Percentiles rank a stretch among this genome's conserved stretches.
Evolutionary conservation across 495 filamentous ascomycete genomes (phyloP).

Genomic region (Clohesyomyces aquaticus): DNA sequence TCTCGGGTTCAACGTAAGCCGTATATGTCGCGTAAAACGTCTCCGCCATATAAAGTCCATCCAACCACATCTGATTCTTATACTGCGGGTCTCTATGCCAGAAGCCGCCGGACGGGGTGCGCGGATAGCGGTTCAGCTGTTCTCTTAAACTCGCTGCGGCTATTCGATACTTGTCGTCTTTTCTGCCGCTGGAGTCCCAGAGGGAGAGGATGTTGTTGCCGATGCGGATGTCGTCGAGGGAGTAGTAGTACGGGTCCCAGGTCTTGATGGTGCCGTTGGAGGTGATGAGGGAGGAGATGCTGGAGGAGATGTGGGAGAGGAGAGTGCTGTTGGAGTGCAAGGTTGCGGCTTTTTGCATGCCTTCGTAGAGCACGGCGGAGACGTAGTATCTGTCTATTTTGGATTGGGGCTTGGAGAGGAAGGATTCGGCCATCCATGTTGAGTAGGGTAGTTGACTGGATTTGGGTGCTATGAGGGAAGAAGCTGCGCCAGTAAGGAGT

Average conservation of each 20-base stretch:
- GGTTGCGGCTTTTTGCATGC: constrained; percentile 30
- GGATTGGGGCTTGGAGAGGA: constrained; percentile 26
- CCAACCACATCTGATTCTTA: constrained; percentile 39
- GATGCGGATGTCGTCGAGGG: constrained; percentile 56
- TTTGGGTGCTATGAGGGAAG: constrained; percentile 9
- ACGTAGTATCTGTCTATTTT: constrained; percentile 27
- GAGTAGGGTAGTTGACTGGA: constrained; percentile 25
- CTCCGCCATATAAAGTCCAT: constrained; percentile 38
- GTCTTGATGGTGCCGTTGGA: constrained; percentile 48
- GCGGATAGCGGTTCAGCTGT: constrained; percentile 24
- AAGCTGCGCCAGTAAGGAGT: constrained; percentile 12
- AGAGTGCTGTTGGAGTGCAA: constrained; percentile 19
- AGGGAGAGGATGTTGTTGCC: constrained; percentile 55
- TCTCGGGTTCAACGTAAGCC: constrained; percentile 23
- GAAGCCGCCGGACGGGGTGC: constrained; percentile 35
- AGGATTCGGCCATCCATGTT: constrained; percentile 34
- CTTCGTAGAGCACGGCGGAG: constrained; percentile 24
- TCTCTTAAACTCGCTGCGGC: constrained; percentile 16
- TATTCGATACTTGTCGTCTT: constrained; percentile 18
- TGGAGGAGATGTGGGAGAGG: constrained; percentile 24
- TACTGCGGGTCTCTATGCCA: constrained; percentile 34
- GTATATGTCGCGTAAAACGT: constrained; percentile 38
- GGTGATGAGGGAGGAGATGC: constrained; percentile 49
- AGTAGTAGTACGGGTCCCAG: constrained; percentile 52
- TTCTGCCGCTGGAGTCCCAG: constrained; percentile 33